Evolutionary conservation across 2,329 filamentous ascomycete genomes (phyloP).

Genomic region (Talaromyces sp.): DNA sequence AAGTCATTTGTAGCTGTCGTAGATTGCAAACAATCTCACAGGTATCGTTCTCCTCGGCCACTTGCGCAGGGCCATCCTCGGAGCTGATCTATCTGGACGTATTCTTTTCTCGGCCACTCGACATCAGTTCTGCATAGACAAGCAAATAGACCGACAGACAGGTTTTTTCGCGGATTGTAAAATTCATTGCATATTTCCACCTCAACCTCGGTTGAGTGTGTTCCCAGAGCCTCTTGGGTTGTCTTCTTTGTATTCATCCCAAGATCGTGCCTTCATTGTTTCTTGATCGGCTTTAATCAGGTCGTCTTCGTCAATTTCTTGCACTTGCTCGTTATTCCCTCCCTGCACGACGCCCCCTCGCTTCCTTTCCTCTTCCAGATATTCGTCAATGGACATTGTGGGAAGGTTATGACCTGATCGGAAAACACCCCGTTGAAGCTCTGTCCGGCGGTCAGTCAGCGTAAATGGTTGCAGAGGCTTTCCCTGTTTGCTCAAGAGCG

Average conservation of each 20-base stretch:
- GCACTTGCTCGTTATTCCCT: conserved; percentile 64
- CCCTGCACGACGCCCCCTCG: conserved; percentile 88
- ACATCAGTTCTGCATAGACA: not conserved
- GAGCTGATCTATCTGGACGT: not conserved
- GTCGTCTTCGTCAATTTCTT: conserved; percentile 84
- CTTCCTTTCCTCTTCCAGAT: conserved; percentile 82
- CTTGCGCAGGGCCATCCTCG: not conserved
- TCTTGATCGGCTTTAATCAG: conserved; percentile 81
- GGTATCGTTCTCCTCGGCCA: not conserved
- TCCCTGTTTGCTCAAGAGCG: conserved; percentile 71
- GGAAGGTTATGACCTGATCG: conserved; percentile 86
- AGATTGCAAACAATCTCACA: not conserved
- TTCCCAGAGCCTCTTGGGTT: conserved; percentile 66
- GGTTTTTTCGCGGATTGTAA: not conserved
- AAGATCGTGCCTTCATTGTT: conserved; percentile 87
- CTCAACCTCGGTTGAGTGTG: conserved; percentile 45
- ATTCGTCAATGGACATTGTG: conserved; percentile 98
- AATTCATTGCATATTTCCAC: not conserved
- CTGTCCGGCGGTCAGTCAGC: conserved; percentile 69
- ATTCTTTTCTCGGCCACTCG: not conserved
- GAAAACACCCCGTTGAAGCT: conserved; percentile 77
- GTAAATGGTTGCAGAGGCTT: conserved; percentile 91
- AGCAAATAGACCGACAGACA: not conserved
- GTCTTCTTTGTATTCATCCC: conserved; percentile 90
- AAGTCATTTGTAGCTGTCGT: not conserved